Percentiles rank a stretch among this genome's conserved stretches.
phyloP scores from a whole-genome alignment of 2,329 filamentous ascomycete species.

The Trichoderma lentiforme region DNA sequence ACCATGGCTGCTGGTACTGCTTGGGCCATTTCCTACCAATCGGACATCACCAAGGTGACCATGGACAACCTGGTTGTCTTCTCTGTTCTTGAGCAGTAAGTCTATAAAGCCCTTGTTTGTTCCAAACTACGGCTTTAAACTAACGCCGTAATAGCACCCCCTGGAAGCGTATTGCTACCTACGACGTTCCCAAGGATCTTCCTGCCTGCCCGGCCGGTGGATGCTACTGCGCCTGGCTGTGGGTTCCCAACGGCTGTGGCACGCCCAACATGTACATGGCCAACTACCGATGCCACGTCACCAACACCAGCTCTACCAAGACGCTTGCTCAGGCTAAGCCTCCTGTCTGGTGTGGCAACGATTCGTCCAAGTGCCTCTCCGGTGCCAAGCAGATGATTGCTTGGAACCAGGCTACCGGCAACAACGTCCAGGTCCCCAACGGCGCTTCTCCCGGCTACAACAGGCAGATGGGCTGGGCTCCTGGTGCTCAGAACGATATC shows the following conservation, averaged over 20 bases:
- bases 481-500: constrained; percentile 30
- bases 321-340: constrained; percentile 36
- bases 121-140: not conserved
- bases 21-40: constrained; percentile 46
- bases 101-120: not conserved
- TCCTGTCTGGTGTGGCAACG: constrained; percentile 40
- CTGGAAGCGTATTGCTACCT: constrained; percentile 23
- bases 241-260: constrained; percentile 25
- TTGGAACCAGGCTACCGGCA: constrained; percentile 38
- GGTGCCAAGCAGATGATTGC: constrained; percentile 49
- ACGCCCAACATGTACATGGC: constrained; percentile 40
- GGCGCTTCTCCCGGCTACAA: constrained; percentile 28
- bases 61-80: constrained; percentile 49
- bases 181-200: constrained; percentile 25
- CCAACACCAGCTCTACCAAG: constrained; percentile 36
- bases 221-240: constrained; percentile 29
- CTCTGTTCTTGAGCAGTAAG: constrained; percentile 38
- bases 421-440: constrained; percentile 27
- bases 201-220: constrained; percentile 24
- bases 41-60: constrained; percentile 39
- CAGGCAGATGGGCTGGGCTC: constrained; percentile 26
- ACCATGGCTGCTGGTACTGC: constrained; percentile 41
- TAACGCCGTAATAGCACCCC: constrained; percentile 21
- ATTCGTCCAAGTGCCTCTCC: constrained; percentile 38
- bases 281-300: constrained; percentile 46